Evolutionary conservation across 176 grass and related monocot genomes (phyloP), one percentile per base, ranked within the genome.

Genomic region (Rhynchospora tenuis): DNA sequence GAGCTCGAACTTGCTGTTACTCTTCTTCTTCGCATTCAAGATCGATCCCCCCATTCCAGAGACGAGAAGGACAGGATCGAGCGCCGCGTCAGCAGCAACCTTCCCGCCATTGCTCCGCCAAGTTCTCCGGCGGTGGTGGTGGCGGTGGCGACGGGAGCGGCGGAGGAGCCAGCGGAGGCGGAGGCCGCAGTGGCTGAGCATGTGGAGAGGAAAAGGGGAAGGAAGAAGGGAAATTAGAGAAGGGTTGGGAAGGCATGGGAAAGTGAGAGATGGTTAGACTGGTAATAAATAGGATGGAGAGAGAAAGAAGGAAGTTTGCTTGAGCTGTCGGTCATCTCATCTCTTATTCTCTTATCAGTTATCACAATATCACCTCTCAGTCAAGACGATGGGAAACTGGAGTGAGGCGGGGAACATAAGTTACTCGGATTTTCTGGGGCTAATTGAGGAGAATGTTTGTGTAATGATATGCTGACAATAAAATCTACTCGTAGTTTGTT

Each of bases 1-100:
- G 80, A 93, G 63, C 64, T 86, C 73, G 70, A 85, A 80, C 81
- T 85, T 87, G 73, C 81, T 55, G 79, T 84, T 46, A 64, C 89
- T 94, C 86, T 89, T 80, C 56, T 84, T 88, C 84, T 88, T 90
- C 66, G 92, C 95, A 81, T 98, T 68, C 87, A 98, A 88, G 60
- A 94, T 87, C 29, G 95, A 94, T 23, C 90, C 90, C 55, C 89
- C 95, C 92, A 98, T 94, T 60, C 95, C 95, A 61, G 95, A 93
- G 16, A 98, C 90, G 20, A 98, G 89, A 33, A 98, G 84, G 89
- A 98, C 95, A 20, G 95, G 90, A 23, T 93, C 89, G 16, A 90
- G 84, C 43, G 28, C 59, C 33, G 3, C 74, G 22, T 79, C 83
- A 28, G 8, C 83, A 22, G 19, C 9, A 8, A 20, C 82, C 63